phyloP scores from a whole-genome alignment of 2,329 filamentous ascomycete genomes.

The Ascochyta pisi region DNA sequence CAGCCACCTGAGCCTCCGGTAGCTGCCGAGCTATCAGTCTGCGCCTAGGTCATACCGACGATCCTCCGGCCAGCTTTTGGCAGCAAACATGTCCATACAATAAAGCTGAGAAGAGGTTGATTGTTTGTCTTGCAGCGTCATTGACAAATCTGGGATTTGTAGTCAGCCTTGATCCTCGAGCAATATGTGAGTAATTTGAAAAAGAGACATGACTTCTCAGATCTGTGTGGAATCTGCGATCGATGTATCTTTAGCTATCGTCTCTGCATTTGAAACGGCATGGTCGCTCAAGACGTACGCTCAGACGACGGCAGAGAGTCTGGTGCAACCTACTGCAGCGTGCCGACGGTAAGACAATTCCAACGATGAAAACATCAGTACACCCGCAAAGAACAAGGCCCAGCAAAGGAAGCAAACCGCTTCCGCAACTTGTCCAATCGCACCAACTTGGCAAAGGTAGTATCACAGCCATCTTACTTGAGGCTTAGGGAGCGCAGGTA shows the following conservation, averaged over 20 bases:
- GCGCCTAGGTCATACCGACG: background rate
- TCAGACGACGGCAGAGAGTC: background rate
- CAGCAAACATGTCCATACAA: conserved; percentile 2
- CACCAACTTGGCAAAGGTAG: background rate
- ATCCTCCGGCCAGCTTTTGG: background rate
- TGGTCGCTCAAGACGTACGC: background rate
- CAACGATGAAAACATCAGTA: background rate
- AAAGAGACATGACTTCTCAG: background rate
- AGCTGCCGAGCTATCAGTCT: conserved; percentile 9
- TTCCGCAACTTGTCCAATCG: conserved; percentile 5
- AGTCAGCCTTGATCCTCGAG: background rate
- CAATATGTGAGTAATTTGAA: background rate
- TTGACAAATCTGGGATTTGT: background rate
- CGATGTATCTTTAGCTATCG: background rate
- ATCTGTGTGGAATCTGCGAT: background rate
- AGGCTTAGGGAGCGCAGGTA: background rate
- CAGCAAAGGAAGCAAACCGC: conserved; percentile 8
- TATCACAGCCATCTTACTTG: background rate
- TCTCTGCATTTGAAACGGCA: background rate
- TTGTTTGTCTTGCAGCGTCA: background rate
- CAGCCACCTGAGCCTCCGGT: conserved; percentile 17
- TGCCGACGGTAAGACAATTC: conserved; percentile 5
- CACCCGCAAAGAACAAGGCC: background rate
- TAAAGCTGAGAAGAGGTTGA: background rate
- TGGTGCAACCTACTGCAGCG: conserved; percentile 3